Conservation (phyloP, 2,329 filamentous ascomycete genomes). For the Alternaria ventricosa region DNA sequence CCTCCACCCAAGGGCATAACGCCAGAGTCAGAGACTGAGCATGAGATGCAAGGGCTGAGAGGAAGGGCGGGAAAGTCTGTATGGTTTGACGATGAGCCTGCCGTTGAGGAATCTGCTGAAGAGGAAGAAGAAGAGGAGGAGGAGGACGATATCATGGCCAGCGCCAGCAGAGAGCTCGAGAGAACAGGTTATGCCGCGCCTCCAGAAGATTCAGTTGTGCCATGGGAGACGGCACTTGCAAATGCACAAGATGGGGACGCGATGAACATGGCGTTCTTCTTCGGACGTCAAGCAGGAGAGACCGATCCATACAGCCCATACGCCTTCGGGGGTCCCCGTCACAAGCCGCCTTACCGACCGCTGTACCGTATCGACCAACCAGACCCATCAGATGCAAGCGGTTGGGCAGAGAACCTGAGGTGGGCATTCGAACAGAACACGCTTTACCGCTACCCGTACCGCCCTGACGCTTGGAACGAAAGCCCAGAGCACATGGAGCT, state of each 20-base stretch:
- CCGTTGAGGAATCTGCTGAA: background rate
- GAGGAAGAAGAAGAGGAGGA: background rate
- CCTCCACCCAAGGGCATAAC: background rate
- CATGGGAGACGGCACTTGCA: background rate
- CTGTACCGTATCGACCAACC: conserved; percentile 20
- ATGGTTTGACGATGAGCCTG: background rate
- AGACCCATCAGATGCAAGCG: conserved; percentile 20
- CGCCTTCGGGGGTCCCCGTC: conserved; percentile 29
- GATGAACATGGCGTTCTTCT: background rate
- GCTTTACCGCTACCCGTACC: conserved; percentile 12
- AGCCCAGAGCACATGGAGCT: conserved; percentile 32
- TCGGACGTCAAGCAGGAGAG: conserved; percentile 10
- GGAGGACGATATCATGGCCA: background rate
- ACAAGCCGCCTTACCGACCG: conserved; percentile 21
- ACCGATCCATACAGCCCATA: conserved; percentile 16
- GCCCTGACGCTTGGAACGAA: conserved; percentile 27
- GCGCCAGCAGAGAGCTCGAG: background rate
- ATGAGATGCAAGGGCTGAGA: background rate
- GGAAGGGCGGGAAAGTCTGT: background rate
- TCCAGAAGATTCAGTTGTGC: background rate
- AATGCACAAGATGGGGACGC: background rate
- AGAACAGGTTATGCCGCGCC: conserved; percentile 12
- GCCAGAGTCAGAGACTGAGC: background rate
- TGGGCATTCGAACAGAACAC: conserved; percentile 28
- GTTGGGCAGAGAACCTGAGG: conserved; percentile 35